phyloP scores from a whole-genome alignment of 805 yeast species.

The Helenozyma rhizophorensis region DNA sequence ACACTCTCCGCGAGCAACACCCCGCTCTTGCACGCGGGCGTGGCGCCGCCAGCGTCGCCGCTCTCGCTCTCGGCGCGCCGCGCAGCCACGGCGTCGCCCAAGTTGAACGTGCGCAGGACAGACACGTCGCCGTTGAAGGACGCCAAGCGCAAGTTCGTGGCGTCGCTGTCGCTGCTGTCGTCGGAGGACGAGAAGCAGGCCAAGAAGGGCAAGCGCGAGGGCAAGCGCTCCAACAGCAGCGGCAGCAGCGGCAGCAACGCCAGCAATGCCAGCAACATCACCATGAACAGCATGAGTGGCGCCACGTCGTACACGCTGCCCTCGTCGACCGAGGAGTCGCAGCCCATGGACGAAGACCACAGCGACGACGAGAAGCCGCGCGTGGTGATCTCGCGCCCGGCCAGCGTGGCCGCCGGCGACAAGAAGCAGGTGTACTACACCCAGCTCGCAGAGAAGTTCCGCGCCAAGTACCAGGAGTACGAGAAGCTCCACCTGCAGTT shows the following conservation, averaged over 20 bases:
- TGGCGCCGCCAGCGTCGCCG: conserved; percentile 6
- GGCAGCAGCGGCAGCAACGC: conserved; percentile 10
- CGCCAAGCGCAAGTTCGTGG: conserved; percentile 1
- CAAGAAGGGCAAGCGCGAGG: conserved; percentile 12
- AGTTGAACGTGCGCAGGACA: conserved; percentile 8
- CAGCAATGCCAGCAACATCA: conserved; percentile 11
- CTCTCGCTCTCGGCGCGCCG: conserved; percentile 8
- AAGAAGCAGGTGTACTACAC: conserved; percentile 16
- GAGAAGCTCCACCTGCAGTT: conserved; percentile 12
- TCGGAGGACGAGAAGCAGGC: conserved; percentile 20
- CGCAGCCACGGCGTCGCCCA: conserved; percentile 21
- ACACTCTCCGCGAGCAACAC: conserved; percentile 5
- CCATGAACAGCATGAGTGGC: conserved; percentile 8
- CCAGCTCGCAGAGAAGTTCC: conserved; percentile 15
- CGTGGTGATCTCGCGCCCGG: conserved; percentile 1
- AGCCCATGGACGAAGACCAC: conserved; percentile 12
- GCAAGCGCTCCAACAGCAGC: conserved; percentile 12
- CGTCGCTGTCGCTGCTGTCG: conserved; percentile 18
- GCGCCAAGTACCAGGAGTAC: conserved; percentile 13
- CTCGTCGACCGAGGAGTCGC: conserved; percentile 31
- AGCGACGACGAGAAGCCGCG: conserved; percentile 12
- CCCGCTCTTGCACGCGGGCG: conserved; percentile 2
- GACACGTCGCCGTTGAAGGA: conserved; percentile 13
- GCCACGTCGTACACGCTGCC: conserved; percentile 30
- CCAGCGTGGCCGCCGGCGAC: conserved; percentile 10